phyloP scores from a whole-genome alignment of 352 stramenopile genomes.

The Plasmopara viticola region DNA sequence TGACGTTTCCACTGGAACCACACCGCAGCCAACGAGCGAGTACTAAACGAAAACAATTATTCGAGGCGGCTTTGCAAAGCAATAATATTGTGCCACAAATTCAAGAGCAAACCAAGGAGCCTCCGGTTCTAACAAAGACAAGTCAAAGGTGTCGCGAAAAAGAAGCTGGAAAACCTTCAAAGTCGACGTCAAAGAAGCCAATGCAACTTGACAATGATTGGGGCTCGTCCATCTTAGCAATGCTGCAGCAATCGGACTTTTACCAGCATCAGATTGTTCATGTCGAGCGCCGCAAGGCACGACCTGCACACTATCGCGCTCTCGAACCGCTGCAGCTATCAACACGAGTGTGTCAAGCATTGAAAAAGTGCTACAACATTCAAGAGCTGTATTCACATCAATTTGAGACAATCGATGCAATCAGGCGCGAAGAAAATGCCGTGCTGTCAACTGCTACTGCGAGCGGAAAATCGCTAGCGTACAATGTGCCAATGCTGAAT shows the following conservation, averaged over 20 bases:
- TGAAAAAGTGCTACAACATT: constrained; percentile 45
- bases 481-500: constrained; percentile 91
- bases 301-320: constrained; percentile 35
- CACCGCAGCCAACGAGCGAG: constrained; percentile 57
- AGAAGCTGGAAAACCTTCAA: neutral
- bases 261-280: constrained; percentile 80
- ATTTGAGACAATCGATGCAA: constrained; percentile 82
- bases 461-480: constrained; percentile 96
- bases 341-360: constrained; percentile 25
- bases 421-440: constrained; percentile 83
- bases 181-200: constrained; percentile 1
- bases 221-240: constrained; percentile 34
- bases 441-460: constrained; percentile 95
- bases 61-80: constrained; percentile 35
- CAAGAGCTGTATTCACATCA: constrained; percentile 90
- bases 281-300: constrained; percentile 47
- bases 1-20: constrained; percentile 53
- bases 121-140: neutral
- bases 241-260: constrained; percentile 45
- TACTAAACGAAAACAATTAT: constrained; percentile 48
- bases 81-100: constrained; percentile 1
- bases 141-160: neutral
- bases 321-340: constrained; percentile 37
- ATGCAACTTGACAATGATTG: constrained; percentile 9
- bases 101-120: constrained; percentile 2